Evolutionary conservation across 495 filamentous ascomycete species (phyloP).

Genomic region (Hypoxylon fuscum): DNA sequence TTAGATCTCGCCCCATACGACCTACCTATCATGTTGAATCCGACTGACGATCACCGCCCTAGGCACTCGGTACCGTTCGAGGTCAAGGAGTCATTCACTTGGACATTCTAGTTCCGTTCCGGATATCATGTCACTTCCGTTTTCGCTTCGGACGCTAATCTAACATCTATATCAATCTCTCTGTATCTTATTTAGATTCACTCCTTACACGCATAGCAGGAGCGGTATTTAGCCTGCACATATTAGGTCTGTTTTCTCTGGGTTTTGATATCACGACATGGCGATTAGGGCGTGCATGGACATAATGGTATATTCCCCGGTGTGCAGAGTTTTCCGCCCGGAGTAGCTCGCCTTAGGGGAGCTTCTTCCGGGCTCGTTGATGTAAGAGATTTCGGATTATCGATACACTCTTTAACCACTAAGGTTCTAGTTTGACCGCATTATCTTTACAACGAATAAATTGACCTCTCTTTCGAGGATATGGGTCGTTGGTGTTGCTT

Average conservation of each 20-base stretch:
- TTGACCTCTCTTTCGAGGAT: not conserved
- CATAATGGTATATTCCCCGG: conserved; percentile 27
- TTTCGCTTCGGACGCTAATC: not conserved
- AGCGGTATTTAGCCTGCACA: conserved; percentile 13
- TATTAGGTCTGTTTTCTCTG: conserved; percentile 2
- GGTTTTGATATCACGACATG: conserved; percentile 23
- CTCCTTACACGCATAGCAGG: conserved; percentile 21
- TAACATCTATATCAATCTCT: not conserved
- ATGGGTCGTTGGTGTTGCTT: not conserved
- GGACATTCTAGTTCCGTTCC: conserved; percentile 53
- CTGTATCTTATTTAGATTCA: conserved; percentile 16
- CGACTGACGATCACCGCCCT: conserved; percentile 36
- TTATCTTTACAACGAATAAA: conserved; percentile 24
- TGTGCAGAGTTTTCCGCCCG: conserved; percentile 23
- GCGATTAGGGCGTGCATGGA: conserved; percentile 29
- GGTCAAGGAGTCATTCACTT: conserved; percentile 66
- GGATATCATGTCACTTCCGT: not conserved
- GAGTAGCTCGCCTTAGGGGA: conserved; percentile 1
- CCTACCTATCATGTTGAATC: conserved; percentile 26
- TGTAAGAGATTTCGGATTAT: conserved; percentile 31
- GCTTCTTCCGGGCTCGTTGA: conserved; percentile 1
- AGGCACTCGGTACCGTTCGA: conserved; percentile 62
- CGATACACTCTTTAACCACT: conserved; percentile 32
- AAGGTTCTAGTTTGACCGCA: conserved; percentile 17
- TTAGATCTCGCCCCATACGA: conserved; percentile 20